Conservation (phyloP, 2,329 filamentous ascomycete genomes). For the Dactylella cylindrospora region DNA sequence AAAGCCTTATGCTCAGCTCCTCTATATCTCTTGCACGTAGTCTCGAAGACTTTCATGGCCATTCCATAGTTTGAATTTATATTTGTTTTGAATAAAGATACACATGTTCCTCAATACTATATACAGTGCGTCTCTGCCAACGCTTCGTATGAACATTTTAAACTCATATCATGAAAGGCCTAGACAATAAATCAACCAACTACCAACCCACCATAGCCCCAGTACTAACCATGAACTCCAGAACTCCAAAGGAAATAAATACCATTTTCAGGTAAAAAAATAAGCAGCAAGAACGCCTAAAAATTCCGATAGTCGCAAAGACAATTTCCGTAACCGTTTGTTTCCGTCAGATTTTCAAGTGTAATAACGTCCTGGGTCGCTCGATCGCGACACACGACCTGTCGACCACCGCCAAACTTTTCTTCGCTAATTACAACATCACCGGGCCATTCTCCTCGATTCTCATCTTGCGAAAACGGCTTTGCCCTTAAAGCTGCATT, state of each 20-base stretch:
- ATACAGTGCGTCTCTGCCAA: too few species aligned
- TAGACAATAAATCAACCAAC: conserved; percentile 1
- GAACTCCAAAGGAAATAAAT: conserved; percentile 5
- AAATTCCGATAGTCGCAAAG: conserved; percentile 32
- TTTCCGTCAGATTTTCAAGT: conserved; percentile 5
- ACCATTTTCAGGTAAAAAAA: neutral
- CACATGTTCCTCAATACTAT: too few species aligned
- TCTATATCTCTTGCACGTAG: too few species aligned
- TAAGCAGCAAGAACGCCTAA: neutral
- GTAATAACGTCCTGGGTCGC: conserved; percentile 16
- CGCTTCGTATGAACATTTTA: too few species aligned
- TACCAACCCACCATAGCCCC: conserved; percentile 1
- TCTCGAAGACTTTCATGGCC: too few species aligned
- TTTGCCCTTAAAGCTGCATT: too few species aligned
- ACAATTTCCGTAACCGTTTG: conserved; percentile 17
- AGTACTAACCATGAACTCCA: neutral
- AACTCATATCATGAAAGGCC: too few species aligned
- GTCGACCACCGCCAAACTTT: conserved; percentile 23
- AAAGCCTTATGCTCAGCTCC: too few species aligned
- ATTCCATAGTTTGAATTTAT: too few species aligned
- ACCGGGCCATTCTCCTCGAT: conserved; percentile 37
- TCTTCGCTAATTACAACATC: conserved; percentile 17
- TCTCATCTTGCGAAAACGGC: too few species aligned
- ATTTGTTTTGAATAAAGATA: too few species aligned
- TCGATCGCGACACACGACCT: conserved; percentile 31